Conservation (phyloP, 176 grass and related monocot genomes). For the Hyparrhenia diplandra region DNA sequence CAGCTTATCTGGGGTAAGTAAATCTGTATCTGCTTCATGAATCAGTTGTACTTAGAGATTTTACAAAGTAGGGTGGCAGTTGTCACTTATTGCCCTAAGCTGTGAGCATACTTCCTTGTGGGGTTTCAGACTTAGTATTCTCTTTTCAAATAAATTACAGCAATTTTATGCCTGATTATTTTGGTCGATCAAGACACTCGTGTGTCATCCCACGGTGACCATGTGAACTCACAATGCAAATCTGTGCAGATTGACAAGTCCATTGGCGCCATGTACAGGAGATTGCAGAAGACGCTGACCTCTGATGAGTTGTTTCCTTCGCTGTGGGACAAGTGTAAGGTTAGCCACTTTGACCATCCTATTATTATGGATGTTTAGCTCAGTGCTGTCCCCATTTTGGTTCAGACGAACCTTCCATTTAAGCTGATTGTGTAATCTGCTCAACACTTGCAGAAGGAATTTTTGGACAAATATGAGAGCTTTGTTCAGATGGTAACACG, state of each 20-base stretch:
- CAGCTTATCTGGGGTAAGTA: constrained; percentile 85
- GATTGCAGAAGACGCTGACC: constrained; percentile 75
- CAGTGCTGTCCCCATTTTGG: not conserved
- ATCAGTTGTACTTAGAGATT: no score
- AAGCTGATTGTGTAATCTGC: not conserved
- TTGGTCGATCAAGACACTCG: constrained; percentile 1
- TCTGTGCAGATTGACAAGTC: constrained; percentile 83
- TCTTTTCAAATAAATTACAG: not conserved
- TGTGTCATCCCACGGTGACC: not conserved
- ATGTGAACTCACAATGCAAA: constrained; percentile 14
- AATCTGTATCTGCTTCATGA: no score
- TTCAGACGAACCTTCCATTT: not conserved
- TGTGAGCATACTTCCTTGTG: not conserved
- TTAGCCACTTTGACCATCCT: constrained; percentile 9
- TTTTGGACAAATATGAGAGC: constrained; percentile 80
- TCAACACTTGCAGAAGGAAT: constrained; percentile 71
- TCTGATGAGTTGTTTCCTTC: constrained; percentile 92
- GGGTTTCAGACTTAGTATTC: not conserved
- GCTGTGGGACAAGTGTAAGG: constrained; percentile 95
- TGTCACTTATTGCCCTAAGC: no score
- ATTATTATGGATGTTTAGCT: not conserved
- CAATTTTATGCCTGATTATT: not conserved
- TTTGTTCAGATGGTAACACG: constrained; percentile 81
- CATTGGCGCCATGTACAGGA: constrained; percentile 79
- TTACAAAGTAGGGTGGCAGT: not conserved